Evolutionary conservation across 2,329 filamentous ascomycete species (phyloP), one percentile per base, ranked within the genome.

Genomic region (Elsinoe fawcettii): DNA sequence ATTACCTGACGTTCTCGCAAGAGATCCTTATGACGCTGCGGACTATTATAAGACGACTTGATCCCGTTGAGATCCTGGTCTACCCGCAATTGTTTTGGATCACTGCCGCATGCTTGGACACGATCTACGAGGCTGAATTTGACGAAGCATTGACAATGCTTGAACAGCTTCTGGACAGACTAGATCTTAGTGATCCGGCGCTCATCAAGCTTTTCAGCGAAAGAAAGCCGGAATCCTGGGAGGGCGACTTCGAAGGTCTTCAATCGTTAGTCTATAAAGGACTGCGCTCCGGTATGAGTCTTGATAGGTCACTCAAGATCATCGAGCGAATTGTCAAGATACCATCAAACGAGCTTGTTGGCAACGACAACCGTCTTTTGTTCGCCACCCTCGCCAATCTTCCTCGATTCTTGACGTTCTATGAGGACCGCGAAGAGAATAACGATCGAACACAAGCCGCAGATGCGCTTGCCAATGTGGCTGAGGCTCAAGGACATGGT

Each of bases 1-100:
- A 97, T 72, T 95, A 96, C 56, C 90, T 96, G 66, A 92, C 90
- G 0, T 99, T 99, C 66, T 95, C 93, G 0, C 92, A 97, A 86
- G 95, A 99, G 69, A 97, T 99, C 58, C 73, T 99, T 55, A 96
- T 91, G 0, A 99, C 95, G 0, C 72, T 99, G 54, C 91, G 95
- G 67, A 90, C 90, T 0, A 86, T 99, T 44, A 95, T 99, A 58
- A 81, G 84, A 63, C 93, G 92, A 57, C 75, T 97, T 25, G 85
- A 91, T 18, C 79, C 87, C 0, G 81, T 87, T 36, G 87, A 91
- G 67, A 78, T 99, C 1, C 73, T 95, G 49, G 84, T 85, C n/a
- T 96, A 96, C 63, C 93, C 93, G 1, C 92, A 97, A 66, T 77
- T 99, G 1, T 97, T 99, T 72, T 99, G 95, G 95, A 95, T 92